Percentiles rank a stretch among this genome's conserved stretches.
Evolutionary conservation across 1,284 basidiomycete genomes (phyloP).

Genomic region (Cutaneotrichosporon mucoides): DNA sequence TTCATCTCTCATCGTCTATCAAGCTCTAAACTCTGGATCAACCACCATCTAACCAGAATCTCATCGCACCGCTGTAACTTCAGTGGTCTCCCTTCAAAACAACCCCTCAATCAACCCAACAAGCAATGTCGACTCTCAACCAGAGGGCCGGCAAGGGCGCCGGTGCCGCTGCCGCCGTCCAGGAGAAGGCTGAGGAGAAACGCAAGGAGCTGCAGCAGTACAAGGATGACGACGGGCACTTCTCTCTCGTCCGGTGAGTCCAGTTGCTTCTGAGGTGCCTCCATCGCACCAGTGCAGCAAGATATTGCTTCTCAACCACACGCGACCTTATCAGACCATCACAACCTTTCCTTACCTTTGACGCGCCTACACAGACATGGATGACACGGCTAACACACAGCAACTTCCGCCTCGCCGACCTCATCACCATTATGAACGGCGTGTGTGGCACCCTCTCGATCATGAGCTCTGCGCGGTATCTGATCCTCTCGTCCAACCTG

Average conservation of each 20-base stretch:
- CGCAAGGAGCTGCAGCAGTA: conserved; percentile 70
- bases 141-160: conserved; percentile 2
- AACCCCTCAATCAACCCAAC: background rate
- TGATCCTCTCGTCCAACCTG: conserved; percentile 73
- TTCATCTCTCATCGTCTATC: background rate
- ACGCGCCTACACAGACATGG: background rate
- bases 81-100: background rate
- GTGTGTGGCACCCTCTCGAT: conserved; percentile 92
- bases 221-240: conserved; percentile 82
- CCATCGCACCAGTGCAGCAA: background rate
- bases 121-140: background rate
- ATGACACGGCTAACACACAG: background rate
- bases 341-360: background rate
- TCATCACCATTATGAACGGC: conserved; percentile 77
- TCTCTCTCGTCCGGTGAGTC: conserved; percentile 83
- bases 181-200: conserved; percentile 44
- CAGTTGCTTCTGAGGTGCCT: background rate
- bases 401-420: conserved; percentile 13
- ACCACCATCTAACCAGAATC: too few relatives aligned
- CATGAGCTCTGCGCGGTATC: conserved; percentile 86
- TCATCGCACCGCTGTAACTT: background rate
- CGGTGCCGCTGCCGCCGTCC: background rate
- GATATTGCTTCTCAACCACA: background rate
- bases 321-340: background rate
- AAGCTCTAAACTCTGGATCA: background rate